Evolutionary conservation across 2,329 filamentous ascomycete species (phyloP).

Genomic region (Phoma sp.): DNA sequence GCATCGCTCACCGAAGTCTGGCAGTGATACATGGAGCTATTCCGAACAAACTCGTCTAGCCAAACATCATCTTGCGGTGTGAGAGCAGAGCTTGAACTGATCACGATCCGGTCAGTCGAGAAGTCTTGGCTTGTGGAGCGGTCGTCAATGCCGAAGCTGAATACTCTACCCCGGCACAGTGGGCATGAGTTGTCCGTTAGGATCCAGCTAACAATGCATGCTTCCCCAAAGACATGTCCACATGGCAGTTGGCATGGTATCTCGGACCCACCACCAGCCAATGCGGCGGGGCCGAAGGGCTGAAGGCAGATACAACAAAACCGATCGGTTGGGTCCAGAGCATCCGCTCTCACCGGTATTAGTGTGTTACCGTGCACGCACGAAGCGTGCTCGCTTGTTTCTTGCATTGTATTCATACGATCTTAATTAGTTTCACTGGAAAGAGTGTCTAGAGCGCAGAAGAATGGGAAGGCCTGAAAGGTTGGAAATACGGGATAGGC

Average conservation of each 20-base stretch:
- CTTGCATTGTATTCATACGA: not conserved
- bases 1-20: not conserved
- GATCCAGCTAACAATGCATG: conserved; percentile 21
- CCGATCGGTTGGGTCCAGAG: conserved; percentile 2
- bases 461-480: not conserved
- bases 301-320: conserved; percentile 23
- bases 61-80: conserved; percentile 3
- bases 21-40: not conserved
- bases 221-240: conserved; percentile 24
- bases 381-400: not conserved
- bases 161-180: conserved; percentile 17
- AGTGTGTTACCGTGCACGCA: conserved; percentile 1
- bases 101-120: not conserved
- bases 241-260: conserved; percentile 18
- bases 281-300: conserved; percentile 9
- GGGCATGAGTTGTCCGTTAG: conserved; percentile 19
- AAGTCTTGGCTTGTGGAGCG: not conserved
- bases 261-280: conserved; percentile 10
- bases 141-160: not conserved
- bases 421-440: conserved; percentile 1
- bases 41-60: conserved; percentile 7
- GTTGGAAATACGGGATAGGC: not conserved
- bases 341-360: conserved; percentile 8
- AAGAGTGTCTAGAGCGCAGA: conserved; percentile 7
- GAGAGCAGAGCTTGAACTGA: not conserved